Base-by-base conservation (phyloP, 192 early-diverging fungal genomes). In the Podila minutissima region DNA sequence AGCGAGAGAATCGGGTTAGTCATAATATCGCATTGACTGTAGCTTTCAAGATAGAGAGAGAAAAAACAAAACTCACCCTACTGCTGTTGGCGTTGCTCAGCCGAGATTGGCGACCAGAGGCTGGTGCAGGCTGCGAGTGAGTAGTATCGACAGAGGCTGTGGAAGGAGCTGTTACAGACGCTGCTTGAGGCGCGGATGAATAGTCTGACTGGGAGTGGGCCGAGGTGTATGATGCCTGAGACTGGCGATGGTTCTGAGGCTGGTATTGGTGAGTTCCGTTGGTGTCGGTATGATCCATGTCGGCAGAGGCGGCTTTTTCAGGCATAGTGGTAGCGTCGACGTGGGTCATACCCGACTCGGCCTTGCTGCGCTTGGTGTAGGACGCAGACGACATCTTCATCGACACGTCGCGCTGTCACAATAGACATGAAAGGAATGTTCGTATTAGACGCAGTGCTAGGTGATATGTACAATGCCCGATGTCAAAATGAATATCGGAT, bases 61-160 rank as follows among this genome's bases (percentile, higher is more conserved):
- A 5, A 15, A 6, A 35, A 11, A 24, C 46, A 62, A 29, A 19
- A 12, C 31, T 46, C 37, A 72, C 75, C 59, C 66, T 78, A 60
- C 69, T 78, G 55, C 66, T 79, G 70, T 60, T 64, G 20, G 60
- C 70, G 24, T 63, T 79, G 66, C 76, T 72, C 19, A 68, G 29
- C 1, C 66, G 66, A 49, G 76, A 72, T 48, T 79, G 76, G 58
- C 76, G 76, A 32, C 76, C 70, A 9, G 76, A 64, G 13, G 69
- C 62, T 62, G 75, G 64, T 67, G 63, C 69, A 67, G 75, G 24
- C 28, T 66, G 59, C 17, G 64, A 63, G n/a, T 63, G 33, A 10
- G 31, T 63, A 5, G 53, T 55, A 55, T 55, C 53, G n/a, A 55
- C 53, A 26, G 53, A 55, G 2, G 53, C 53, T 24, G 53, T 55